Percentiles rank a stretch among this genome's conserved stretches.
These are phyloP conservation scores for Candida sanyaensis DNA, from an alignment of 1,139 yeast species.

Conservation along the genomic window DNA sequence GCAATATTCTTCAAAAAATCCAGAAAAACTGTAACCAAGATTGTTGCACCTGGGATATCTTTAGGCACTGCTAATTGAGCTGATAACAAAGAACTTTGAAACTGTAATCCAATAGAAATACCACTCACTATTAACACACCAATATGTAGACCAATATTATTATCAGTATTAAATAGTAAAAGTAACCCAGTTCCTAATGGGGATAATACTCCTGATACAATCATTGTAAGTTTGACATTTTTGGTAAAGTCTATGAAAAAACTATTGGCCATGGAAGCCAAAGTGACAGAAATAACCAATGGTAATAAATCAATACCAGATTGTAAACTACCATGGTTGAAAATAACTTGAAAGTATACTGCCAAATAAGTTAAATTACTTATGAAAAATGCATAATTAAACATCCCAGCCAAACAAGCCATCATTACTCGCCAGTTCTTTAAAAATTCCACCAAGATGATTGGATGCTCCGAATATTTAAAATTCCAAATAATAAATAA, in stretches of 20 bases:
- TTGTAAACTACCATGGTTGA: conserved; percentile 48
- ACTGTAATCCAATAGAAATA: conserved; percentile 51
- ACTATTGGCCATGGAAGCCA: conserved; percentile 50
- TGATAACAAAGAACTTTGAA: conserved; percentile 54
- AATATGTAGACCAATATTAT: conserved; percentile 40
- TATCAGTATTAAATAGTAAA: conserved; percentile 37
- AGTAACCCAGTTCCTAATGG: conserved; percentile 57
- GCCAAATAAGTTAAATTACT: conserved; percentile 46
- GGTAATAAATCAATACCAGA: conserved; percentile 64
- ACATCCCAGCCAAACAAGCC: conserved; percentile 38
- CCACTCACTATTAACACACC: conserved; percentile 60
- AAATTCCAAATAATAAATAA: conserved; percentile 53
- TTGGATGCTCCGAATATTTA: conserved; percentile 42
- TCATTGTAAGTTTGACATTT: conserved; percentile 47
- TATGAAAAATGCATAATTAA: conserved; percentile 49
- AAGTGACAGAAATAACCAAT: conserved; percentile 50
- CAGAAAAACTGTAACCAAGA: conserved; percentile 49
- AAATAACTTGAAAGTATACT: conserved; percentile 57
- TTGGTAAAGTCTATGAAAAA: conserved; percentile 47
- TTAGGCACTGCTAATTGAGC: conserved; percentile 59
- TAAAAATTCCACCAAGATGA: conserved; percentile 47
- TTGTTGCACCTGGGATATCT: conserved; percentile 47
- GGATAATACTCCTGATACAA: conserved; percentile 44
- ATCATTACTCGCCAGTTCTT: conserved; percentile 35
- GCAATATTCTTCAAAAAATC: conserved; percentile 51